Conservation (phyloP, 331 rosid genomes). For the Acacia concinna region DNA sequence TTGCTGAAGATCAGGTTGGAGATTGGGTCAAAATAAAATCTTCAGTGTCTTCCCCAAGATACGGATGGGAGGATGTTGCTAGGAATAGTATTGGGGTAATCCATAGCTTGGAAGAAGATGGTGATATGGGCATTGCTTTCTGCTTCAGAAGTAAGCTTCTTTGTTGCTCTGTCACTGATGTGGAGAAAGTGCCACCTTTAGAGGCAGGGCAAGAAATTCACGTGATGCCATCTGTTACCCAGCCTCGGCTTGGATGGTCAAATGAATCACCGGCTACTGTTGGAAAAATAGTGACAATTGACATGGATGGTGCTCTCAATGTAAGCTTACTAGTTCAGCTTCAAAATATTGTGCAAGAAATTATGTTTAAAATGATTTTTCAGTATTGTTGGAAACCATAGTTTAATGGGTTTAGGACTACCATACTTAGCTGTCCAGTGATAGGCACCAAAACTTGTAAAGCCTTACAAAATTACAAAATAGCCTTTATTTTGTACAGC, state of each 20-base stretch:
- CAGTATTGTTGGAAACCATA: neutral
- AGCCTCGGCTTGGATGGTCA: constrained; percentile 82
- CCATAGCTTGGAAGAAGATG: constrained; percentile 78
- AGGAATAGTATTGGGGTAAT: constrained; percentile 69
- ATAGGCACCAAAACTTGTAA: neutral
- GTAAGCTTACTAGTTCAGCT: constrained; percentile 44
- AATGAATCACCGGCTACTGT: constrained; percentile 69
- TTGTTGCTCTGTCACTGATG: constrained; percentile 71
- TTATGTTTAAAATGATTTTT: neutral
- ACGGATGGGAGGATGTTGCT: constrained; percentile 82
- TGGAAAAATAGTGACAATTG: constrained; percentile 65
- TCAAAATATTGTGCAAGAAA: neutral
- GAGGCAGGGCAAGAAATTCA: constrained; percentile 73
- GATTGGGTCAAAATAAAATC: constrained; percentile 84
- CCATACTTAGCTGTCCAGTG: neutral
- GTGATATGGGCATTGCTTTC: constrained; percentile 73
- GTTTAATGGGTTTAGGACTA: neutral
- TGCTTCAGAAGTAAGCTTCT: constrained; percentile 79
- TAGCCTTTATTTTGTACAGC: neutral
- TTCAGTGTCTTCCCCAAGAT: constrained; percentile 71
- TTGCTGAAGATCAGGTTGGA: constrained; percentile 58
- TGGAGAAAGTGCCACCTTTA: constrained; percentile 72
- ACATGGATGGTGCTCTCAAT: constrained; percentile 80
- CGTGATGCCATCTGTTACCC: constrained; percentile 57
- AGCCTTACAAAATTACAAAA: neutral